Base-by-base conservation (phyloP, 306 rosid genomes). In the Prunus padus region DNA sequence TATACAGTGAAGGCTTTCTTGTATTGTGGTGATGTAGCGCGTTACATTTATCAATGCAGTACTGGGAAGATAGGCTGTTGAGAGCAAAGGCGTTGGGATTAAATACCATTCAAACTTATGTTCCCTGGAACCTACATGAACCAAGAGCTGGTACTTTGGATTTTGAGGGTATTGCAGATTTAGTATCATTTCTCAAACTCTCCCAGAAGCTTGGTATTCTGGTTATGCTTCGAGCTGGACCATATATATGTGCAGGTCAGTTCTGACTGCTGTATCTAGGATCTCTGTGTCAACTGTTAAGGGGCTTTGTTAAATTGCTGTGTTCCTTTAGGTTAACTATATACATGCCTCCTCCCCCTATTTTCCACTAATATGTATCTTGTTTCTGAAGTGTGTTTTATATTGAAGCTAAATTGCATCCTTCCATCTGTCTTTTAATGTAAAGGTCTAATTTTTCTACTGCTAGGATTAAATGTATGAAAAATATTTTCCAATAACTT, bases 111-210 rank as follows among this genome's bases (percentile, higher is more conserved):
- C 96, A 92, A 76, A 90, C 95, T 67, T 95, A 95, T 82, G 83
- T 92, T 77, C 97, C 98, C 57, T 92, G 98, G 98, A 95, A 95
- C 84, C 83, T 90, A 71, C 98, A 95, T 69, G 97, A 95, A 85
- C 95, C 96, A 76, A 73, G 67, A 60, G 87, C 93, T 1, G 97
- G 90, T 66, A 77, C 84, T 77, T 88, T 81, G 69, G 88, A 80
- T 59, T 95, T 92, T 84, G 89, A 78, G 75, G 97, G 96, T 70
- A 77, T 95, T 76, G 97, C 96, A 25, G 83, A 95, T 85, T 75
- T 95, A 65, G 88, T 84, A 67, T 78, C 91, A 46, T 92, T 82
- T 88, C 84, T 95, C 71, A 87, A 89, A 68, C 93, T 88, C 70
- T 90, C 97, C 84, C 92, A 92, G 88, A 90, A 85, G 83, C 95